Conservation (phyloP, 1,139 yeast species). For the Nakaseomyces uthaithaninus region DNA sequence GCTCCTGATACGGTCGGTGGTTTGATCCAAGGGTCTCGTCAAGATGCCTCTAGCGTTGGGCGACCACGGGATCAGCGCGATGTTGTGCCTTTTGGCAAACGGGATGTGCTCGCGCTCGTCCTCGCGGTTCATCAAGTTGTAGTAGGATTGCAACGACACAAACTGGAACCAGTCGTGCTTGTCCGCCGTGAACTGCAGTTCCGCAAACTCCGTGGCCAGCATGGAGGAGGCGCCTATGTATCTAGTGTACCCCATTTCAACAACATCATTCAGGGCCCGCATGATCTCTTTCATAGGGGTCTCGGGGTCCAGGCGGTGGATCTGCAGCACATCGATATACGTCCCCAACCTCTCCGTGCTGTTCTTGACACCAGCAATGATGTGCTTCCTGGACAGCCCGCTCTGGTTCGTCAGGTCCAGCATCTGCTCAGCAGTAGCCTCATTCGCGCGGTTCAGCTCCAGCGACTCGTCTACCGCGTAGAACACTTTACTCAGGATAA, state of each 20-base stretch:
- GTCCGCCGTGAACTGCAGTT: conserved; percentile 41
- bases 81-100: conserved; percentile 31
- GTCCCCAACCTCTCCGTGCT: conserved; percentile 43
- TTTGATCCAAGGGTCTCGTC: conserved; percentile 35
- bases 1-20: conserved; percentile 17
- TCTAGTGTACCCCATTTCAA: conserved; percentile 37
- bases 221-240: conserved; percentile 47
- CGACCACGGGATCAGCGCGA: conserved; percentile 46
- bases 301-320: conserved; percentile 39
- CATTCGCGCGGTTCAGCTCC: background rate
- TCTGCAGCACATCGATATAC: conserved; percentile 42
- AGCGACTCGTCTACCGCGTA: conserved; percentile 24
- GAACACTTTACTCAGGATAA: conserved; percentile 36
- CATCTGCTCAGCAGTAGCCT: conserved; percentile 10
- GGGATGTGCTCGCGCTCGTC: conserved; percentile 47
- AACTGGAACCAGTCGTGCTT: conserved; percentile 41
- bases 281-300: conserved; percentile 42
- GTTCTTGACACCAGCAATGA: conserved; percentile 38
- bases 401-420: conserved; percentile 26
- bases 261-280: conserved; percentile 42
- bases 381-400: conserved; percentile 41
- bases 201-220: conserved; percentile 40
- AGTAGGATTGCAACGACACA: conserved; percentile 44
- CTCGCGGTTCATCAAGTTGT: conserved; percentile 43
- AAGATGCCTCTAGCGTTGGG: conserved; percentile 45